A percentile compares a stretch with the other conserved stretches of the same genome.
Evolutionary conservation across 2,329 filamentous ascomycete genomes (phyloP).

Genomic region (Neurospora sp.): DNA sequence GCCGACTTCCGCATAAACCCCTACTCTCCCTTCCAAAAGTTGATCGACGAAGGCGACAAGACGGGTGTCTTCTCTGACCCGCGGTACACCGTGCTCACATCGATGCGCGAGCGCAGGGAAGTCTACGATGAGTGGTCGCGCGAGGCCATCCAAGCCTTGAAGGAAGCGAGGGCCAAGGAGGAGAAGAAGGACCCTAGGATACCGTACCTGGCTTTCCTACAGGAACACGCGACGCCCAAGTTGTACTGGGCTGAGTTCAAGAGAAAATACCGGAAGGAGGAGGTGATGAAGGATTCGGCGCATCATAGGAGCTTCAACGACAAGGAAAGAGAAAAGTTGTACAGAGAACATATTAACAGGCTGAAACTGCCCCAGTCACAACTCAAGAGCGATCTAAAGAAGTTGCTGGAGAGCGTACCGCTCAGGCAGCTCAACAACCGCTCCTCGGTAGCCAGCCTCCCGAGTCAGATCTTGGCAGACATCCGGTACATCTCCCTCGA

Average conservation of each 20-base stretch:
- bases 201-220: conserved; percentile 71
- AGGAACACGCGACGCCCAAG: conserved; percentile 75
- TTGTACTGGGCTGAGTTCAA: conserved; percentile 97
- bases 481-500: conserved; percentile 61
- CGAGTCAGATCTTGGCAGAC: conserved; percentile 52
- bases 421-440: conserved; percentile 47
- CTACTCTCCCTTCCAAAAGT: conserved; percentile 83
- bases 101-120: conserved; percentile 71
- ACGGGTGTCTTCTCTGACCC: conserved; percentile 63
- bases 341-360: conserved; percentile 61
- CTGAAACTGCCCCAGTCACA: conserved; percentile 55
- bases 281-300: conserved; percentile 61
- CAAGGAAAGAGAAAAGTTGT: conserved; percentile 70
- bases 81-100: conserved; percentile 74
- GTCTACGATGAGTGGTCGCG: conserved; percentile 78
- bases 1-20: conserved; percentile 76
- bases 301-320: conserved; percentile 44
- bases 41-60: conserved; percentile 64
- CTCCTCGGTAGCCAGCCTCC: conserved; percentile 44
- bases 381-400: conserved; percentile 59
- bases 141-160: conserved; percentile 62
- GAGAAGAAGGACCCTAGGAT: conserved; percentile 77
- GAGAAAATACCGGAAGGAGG: conserved; percentile 76
- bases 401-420: conserved; percentile 53
- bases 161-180: conserved; percentile 61